Base-by-base conservation (phyloP, 2,329 filamentous ascomycete genomes). In the Annulohypoxylon truncatum region DNA sequence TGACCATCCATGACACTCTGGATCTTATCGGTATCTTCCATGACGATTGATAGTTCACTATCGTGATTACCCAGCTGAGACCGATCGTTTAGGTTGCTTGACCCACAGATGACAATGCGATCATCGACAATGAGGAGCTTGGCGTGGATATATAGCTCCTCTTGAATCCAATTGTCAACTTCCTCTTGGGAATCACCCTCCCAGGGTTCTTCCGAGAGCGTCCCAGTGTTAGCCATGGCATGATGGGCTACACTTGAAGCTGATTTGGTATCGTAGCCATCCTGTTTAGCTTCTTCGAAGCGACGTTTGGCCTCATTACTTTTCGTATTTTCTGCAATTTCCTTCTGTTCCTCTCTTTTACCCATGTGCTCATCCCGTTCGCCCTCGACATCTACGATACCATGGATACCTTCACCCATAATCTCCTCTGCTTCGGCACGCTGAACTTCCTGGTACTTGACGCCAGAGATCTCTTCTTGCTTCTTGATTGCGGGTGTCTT, bases 61-160 rank as follows among this genome's bases (percentile, higher is more conserved):
- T 98, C 95, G 78, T 97, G 95, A 72, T 90, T 88, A 12, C 95
- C 95, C 4, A 96, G 82, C 79, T 97, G 94, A 53, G 92, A 89
- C 56, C 95, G 90, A 77, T 98, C 95, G 77, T 97, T 98, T 73
- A 97, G 85, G 79, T 97, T 98, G 69, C 92, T 93, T 24, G 90
- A 94, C 15, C 93, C 93, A 76, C 93, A 96, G 56, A 97, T 88
- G 1, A 92, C 93, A 50, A 93, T 86, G 57, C 89, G 89, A 77
- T 98, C 95, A 76, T 98, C 94, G 1, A 91, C 91, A 71, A 97
- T 95, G 71, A 96, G 85, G 33, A 97, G 85, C 81, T 98, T 99
- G 26, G 89, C 92, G 78, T 99, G 96, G 50, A 98, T 90, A 77
- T 99, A 99, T 1, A 98, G 86, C 78, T 99, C 95, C 77, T 99